Evolutionary conservation across 768 basidiomycete genomes (phyloP).

Genomic region (Russula brevipes): DNA sequence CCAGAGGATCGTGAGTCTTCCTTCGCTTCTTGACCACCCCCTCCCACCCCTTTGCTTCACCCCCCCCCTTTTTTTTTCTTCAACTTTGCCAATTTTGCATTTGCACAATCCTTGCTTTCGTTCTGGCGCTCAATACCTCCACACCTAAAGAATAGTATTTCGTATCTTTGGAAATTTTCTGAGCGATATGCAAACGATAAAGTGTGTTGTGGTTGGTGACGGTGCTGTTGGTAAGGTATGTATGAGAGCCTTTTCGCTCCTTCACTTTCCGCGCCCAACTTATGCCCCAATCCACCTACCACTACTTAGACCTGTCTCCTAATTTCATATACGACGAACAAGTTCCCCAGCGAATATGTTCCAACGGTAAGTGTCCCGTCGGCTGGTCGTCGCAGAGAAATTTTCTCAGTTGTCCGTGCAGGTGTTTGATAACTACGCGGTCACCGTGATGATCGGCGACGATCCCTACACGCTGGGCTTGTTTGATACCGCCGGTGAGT

Average conservation of each 20-base stretch:
- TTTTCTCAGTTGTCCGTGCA: slow-evolving; percentile 32
- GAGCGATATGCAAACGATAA: slow-evolving; percentile 83
- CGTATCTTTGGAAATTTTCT: slow-evolving; percentile 17
- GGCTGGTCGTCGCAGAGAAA: slow-evolving; percentile 20
- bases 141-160: slow-evolving; percentile 9
- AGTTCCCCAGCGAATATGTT: slow-evolving; percentile 98
- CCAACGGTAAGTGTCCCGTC: slow-evolving; percentile 69
- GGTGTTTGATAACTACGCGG: slow-evolving; percentile 97
- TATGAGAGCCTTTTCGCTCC: slow-evolving; percentile 20
- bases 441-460: slow-evolving; percentile 99
- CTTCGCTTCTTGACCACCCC: background rate
- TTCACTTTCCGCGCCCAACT: background rate
- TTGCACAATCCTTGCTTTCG: background rate
- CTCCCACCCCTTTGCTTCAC: background rate
- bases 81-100: background rate
- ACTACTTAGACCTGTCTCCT: slow-evolving; percentile 78
- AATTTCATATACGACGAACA: slow-evolving; percentile 97
- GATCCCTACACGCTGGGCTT: slow-evolving; percentile 97
- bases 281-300: background rate
- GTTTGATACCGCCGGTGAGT: slow-evolving; percentile 96
- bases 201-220: slow-evolving; percentile 96
- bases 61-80: background rate
- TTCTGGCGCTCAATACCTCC: background rate
- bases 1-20: slow-evolving; percentile 20
- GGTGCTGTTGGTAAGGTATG: slow-evolving; percentile 97